Conservation (phyloP, 2,329 filamentous ascomycete species). For the Scopulariopsis brevicaulis region DNA sequence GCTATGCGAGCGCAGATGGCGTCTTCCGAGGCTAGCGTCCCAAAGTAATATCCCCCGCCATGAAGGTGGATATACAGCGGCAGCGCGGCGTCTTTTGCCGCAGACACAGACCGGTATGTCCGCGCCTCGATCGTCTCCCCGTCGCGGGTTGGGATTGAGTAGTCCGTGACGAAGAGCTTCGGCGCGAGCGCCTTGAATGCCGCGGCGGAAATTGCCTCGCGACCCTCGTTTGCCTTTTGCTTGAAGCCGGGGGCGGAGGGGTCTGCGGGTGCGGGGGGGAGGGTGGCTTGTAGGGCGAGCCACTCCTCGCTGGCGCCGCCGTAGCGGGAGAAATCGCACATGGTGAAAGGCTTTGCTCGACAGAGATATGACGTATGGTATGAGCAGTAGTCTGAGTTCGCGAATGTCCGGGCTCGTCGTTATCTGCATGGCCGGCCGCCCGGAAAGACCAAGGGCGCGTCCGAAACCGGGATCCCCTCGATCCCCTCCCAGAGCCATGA, state of each 20-base stretch:
- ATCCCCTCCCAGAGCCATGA: no score
- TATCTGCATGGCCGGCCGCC: no score
- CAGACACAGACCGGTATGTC: constrained; percentile 28
- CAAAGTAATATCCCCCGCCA: constrained; percentile 46
- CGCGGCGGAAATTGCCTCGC: constrained; percentile 19
- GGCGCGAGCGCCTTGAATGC: constrained; percentile 13
- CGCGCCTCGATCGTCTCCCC: constrained; percentile 29
- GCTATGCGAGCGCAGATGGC: constrained; percentile 36
- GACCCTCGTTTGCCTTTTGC: constrained; percentile 14
- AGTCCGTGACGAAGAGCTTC: constrained; percentile 21
- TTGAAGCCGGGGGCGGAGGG: neutral
- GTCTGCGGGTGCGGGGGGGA: constrained; percentile 7
- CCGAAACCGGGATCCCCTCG: no score
- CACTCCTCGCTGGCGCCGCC: constrained; percentile 29
- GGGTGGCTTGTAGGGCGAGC: constrained; percentile 22
- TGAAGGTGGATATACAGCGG: constrained; percentile 41
- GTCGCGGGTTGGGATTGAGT: constrained; percentile 29
- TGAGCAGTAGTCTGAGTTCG: no score
- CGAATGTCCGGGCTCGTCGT: no score
- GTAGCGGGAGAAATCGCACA: constrained; percentile 21
- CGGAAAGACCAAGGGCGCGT: no score
- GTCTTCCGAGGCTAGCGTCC: constrained; percentile 40
- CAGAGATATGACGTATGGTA: no score
- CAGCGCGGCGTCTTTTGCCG: constrained; percentile 19
- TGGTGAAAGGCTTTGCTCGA: neutral